These are phyloP conservation scores for Bryum argenteum DNA, from an alignment of 225 moss, liverwort and hornwort species.

Conservation along the genomic window DNA sequence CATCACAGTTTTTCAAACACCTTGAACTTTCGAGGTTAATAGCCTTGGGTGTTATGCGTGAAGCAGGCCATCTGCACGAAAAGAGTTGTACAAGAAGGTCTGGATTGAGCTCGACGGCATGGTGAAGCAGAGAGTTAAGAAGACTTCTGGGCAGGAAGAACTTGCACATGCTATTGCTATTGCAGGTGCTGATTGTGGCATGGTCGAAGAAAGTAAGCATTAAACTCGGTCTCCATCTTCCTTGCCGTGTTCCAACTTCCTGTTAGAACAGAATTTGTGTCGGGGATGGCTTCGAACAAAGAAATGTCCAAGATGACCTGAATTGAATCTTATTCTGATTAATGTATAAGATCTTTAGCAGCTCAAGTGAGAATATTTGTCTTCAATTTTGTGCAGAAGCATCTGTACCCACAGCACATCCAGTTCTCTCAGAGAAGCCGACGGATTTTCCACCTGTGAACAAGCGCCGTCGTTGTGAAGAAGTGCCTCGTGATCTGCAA, in stretches of 20 bases:
- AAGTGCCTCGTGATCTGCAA: constrained; percentile 84
- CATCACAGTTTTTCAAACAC: no score
- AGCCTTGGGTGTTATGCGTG: constrained; percentile 24
- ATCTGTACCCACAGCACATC: constrained; percentile 35
- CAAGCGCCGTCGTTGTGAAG: constrained; percentile 90
- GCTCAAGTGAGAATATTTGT: constrained; percentile 18
- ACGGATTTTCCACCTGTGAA: constrained; percentile 80
- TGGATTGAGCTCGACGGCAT: constrained; percentile 82
- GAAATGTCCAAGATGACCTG: constrained; percentile 7
- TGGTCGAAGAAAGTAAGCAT: constrained; percentile 63
- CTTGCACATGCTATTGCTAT: constrained; percentile 76
- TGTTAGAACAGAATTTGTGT: not conserved
- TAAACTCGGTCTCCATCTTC: constrained; percentile 2
- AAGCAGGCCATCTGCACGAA: constrained; percentile 71
- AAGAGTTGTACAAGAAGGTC: constrained; percentile 74
- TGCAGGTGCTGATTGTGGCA: constrained; percentile 60
- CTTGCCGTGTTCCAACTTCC: constrained; percentile 8
- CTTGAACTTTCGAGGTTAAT: no score
- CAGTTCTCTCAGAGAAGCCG: constrained; percentile 65
- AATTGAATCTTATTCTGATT: constrained; percentile 1
- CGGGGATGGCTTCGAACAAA: not conserved
- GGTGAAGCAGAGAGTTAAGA: constrained; percentile 72
- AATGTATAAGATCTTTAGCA: not conserved
- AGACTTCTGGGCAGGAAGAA: constrained; percentile 76
- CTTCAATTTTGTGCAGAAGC: constrained; percentile 36